These are phyloP conservation scores for Trichothecium roseum DNA, from an alignment of 2,329 filamentous ascomycete species.

Conservation along the genomic window DNA sequence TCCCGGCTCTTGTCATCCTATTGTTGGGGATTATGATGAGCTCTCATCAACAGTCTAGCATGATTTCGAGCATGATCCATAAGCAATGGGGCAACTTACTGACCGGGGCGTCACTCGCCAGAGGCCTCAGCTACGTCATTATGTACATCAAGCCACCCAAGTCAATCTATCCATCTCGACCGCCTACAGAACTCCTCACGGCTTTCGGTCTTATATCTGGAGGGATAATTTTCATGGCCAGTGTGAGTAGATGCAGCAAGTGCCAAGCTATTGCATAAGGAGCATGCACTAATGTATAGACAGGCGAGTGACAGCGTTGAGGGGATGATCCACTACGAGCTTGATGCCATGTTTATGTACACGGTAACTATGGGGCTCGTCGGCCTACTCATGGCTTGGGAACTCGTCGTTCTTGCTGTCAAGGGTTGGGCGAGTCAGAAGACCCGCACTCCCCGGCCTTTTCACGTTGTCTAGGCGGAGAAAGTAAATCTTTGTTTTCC, in stretches of 20 bases:
- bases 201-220: constrained; percentile 82
- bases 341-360: constrained; percentile 91
- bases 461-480: too few relatives aligned
- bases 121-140: constrained; percentile 69
- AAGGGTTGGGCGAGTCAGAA: constrained; percentile 73
- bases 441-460: constrained; percentile 3
- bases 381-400: constrained; percentile 77
- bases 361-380: constrained; percentile 79
- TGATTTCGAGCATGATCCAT: constrained; percentile 86
- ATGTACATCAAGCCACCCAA: constrained; percentile 71
- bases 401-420: constrained; percentile 64
- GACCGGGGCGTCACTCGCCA: constrained; percentile 67
- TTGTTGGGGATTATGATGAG: constrained; percentile 92
- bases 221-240: constrained; percentile 87
- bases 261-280: too few relatives aligned
- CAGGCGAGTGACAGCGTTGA: constrained; percentile 65
- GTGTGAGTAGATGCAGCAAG: constrained; percentile 46
- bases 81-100: constrained; percentile 87
- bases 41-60: constrained; percentile 73
- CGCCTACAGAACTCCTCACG: constrained; percentile 80
- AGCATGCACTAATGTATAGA: neutral
- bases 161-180: constrained; percentile 71
- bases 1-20: constrained; percentile 79
- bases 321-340: constrained; percentile 63
- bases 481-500: too few relatives aligned